Evolutionary conservation across 352 stramenopile species (phyloP).

Genomic region (Phytopythium sindhum): DNA sequence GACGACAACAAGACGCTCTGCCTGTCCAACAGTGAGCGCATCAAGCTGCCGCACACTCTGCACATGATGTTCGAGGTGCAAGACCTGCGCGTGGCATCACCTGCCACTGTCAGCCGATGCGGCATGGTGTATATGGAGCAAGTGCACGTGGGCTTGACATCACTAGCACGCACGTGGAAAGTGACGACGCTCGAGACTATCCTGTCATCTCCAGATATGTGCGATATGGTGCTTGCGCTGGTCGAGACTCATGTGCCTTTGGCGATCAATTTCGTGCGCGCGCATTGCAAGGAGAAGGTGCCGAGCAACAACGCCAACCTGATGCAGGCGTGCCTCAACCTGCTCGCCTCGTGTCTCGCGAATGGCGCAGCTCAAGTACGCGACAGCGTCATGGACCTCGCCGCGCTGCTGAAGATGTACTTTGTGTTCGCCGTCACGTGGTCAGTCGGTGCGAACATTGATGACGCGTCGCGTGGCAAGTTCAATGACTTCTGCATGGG

Average conservation of each 20-base stretch:
- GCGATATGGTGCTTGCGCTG: conserved; percentile 62
- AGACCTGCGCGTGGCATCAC: conserved; percentile 85
- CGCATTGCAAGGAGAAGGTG: conserved; percentile 88
- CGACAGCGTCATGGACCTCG: conserved; percentile 48
- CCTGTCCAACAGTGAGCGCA: conserved; percentile 83
- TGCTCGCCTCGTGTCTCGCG: conserved; percentile 71
- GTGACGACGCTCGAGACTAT: conserved; percentile 73
- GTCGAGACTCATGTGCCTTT: conserved; percentile 82
- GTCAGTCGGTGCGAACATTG: conserved; percentile 86
- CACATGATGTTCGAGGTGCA: conserved; percentile 95
- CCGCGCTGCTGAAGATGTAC: conserved; percentile 73
- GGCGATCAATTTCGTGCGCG: conserved; percentile 85
- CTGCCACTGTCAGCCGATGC: conserved; percentile 86
- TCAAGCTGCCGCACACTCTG: conserved; percentile 82
- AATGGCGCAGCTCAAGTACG: conserved; percentile 35
- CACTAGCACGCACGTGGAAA: conserved; percentile 73
- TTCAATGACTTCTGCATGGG: conserved; percentile 89
- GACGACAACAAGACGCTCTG: conserved; percentile 89
- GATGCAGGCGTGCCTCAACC: conserved; percentile 86
- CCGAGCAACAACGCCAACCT: conserved; percentile 87
- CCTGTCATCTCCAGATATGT: conserved; percentile 48
- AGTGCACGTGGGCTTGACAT: conserved; percentile 77
- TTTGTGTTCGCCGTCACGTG: conserved; percentile 87
- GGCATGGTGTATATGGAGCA: conserved; percentile 94
- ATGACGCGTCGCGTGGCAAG: conserved; percentile 68